phyloP scores from a whole-genome alignment of 108 stramenopile species.

The Skeletonema tropicum region DNA sequence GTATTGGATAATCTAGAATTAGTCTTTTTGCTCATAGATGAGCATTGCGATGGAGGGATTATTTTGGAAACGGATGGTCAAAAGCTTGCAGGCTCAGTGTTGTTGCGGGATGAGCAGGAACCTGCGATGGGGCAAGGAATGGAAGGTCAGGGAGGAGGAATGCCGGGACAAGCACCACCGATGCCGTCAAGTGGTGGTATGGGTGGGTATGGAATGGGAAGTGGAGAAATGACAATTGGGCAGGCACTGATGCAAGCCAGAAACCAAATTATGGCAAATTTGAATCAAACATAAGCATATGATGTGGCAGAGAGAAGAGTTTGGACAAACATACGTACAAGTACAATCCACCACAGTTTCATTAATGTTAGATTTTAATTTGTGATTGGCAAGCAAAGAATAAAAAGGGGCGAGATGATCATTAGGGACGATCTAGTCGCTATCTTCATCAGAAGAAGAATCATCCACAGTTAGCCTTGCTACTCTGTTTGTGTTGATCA shows the following conservation, averaged over 20 bases:
- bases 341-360: not conserved
- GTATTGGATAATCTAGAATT: slow-evolving; percentile 88
- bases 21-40: slow-evolving; percentile 88
- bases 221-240: slow-evolving; percentile 87
- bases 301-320: not conserved
- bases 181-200: slow-evolving; percentile 40
- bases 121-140: slow-evolving; percentile 17
- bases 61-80: slow-evolving; percentile 82
- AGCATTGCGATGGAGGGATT: slow-evolving; percentile 88
- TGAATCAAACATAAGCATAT: slow-evolving; percentile 38
- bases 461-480: slow-evolving; percentile 64
- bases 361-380: slow-evolving; percentile 10
- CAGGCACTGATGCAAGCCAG: slow-evolving; percentile 85
- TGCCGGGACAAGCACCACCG: slow-evolving; percentile 13
- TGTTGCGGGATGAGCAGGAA: slow-evolving; percentile 70
- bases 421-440: slow-evolving; percentile 15
- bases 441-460: slow-evolving; percentile 47
- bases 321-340: slow-evolving; percentile 3
- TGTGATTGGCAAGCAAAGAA: not conserved
- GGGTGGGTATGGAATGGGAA: slow-evolving; percentile 40
- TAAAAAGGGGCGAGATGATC: not conserved
- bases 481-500: slow-evolving; percentile 79
- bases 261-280: slow-evolving; percentile 69
- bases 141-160: slow-evolving; percentile 16
- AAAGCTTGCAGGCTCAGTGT: slow-evolving; percentile 75